Evolutionary conservation across 495 filamentous ascomycete genomes (phyloP), one percentile per base, ranked within the genome.

Genomic region (Penicillium steckii): DNA sequence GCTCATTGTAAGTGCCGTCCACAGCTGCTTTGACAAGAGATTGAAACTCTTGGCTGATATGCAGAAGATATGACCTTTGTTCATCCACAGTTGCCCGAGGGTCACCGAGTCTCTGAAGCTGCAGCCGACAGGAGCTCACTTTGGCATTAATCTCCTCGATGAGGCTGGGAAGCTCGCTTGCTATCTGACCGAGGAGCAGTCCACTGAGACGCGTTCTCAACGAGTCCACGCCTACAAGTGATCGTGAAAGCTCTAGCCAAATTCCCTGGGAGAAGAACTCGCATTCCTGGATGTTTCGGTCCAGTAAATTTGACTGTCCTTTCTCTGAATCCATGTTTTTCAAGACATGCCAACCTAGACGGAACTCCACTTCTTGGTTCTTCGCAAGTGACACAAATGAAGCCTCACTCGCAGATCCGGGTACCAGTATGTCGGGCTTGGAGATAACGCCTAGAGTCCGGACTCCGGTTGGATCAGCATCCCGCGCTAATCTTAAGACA

Each of bases 121-220:
- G 17, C 3, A n/a, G 8, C n/a, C 25, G 17, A 44, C 73, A 75
- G 1, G 57, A 60, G 8, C 53, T 53, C 19, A 68, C 51, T 19
- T 73, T 76, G 0, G 38, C 44, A 21, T 80, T 60, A 8, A 88
- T 82, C 25, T 88, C 84, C 1, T 64, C 43, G n/a, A 85, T 71
- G 19, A 91, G 51, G 12, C 67, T 73, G 0, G 85, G 86, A 3
- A 90, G 74, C 47, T 85, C 76, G 1, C 54, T 26, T 0, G 68
- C 62, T 42, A 89, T 85, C 25, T 87, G 82, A 0, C 56, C 55
- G 1, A 80, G 65, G 0, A 90, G 72, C 2, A 89, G 57, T 1
- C 70, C 72, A 62, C 83, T 85, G 1, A 90, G 68, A 8, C 80
- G 70, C 0, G 43, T 46, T 32, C 79, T 66, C 5, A 90, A 66